Evolutionary conservation across 345 rosid genomes (phyloP).

Genomic region (Acer saccharum): DNA sequence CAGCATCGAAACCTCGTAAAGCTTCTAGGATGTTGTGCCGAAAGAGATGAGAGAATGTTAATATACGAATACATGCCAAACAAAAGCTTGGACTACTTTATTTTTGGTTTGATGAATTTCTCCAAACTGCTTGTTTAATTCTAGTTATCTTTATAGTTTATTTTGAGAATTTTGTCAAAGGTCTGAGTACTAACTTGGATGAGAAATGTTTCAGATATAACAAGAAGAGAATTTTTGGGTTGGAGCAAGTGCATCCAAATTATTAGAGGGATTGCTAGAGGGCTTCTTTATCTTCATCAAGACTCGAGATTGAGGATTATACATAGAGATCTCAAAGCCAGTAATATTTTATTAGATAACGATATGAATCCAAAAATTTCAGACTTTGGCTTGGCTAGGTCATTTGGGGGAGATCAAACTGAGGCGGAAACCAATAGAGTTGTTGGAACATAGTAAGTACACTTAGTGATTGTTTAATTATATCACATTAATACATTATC

Average conservation of each 20-base stretch:
- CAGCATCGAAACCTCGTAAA: conserved; percentile 48
- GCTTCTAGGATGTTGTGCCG: conserved; percentile 41
- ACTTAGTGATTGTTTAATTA: neutral
- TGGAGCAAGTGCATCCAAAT: conserved; percentile 19
- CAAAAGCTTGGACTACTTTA: conserved; percentile 42
- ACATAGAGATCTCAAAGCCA: conserved; percentile 42
- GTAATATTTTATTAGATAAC: conserved; percentile 43
- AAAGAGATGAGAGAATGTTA: conserved; percentile 41
- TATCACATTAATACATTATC: neutral
- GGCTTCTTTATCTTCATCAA: conserved; percentile 37
- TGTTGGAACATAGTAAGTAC: conserved; percentile 50
- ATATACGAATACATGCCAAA: conserved; percentile 55
- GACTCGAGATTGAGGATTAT: conserved; percentile 31
- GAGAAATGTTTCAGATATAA: conserved; percentile 19
- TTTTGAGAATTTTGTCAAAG: neutral
- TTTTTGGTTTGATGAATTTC: conserved; percentile 36
- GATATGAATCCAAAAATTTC: conserved; percentile 50
- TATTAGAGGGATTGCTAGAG: conserved; percentile 27
- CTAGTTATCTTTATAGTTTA: too few species aligned
- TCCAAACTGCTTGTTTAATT: neutral
- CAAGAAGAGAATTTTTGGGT: conserved; percentile 10
- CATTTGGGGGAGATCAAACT: conserved; percentile 39
- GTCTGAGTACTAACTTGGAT: neutral
- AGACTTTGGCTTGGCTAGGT: conserved; percentile 53
- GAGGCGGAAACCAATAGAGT: conserved; percentile 41